Conservation (phyloP, 2,329 filamentous ascomycete species). For the Sarocladium strictum region DNA sequence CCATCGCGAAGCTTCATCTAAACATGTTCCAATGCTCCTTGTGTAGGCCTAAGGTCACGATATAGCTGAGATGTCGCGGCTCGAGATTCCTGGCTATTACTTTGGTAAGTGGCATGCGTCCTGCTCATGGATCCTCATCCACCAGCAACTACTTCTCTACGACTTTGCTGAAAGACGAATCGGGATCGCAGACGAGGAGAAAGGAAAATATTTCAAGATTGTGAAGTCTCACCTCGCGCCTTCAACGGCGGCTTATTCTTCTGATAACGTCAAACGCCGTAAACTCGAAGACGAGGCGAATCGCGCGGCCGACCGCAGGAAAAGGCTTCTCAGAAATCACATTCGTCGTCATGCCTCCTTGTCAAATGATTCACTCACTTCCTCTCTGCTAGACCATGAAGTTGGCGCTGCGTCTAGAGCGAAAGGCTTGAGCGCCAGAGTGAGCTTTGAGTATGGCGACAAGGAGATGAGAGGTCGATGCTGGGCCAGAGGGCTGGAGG, state of each 20-base stretch:
- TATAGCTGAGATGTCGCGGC: slow-evolving; percentile 11
- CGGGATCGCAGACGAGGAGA: slow-evolving; percentile 40
- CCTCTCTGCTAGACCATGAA: slow-evolving; percentile 23
- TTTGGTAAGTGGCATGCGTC: slow-evolving; percentile 38
- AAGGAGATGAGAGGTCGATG: slow-evolving; percentile 23
- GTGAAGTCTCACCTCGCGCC: slow-evolving; percentile 48
- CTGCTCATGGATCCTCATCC: no score
- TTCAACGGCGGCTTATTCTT: slow-evolving; percentile 45
- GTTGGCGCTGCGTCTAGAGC: slow-evolving; percentile 10
- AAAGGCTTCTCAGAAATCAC: slow-evolving; percentile 27
- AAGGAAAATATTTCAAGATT: slow-evolving; percentile 64
- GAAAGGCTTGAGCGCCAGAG: slow-evolving; percentile 10
- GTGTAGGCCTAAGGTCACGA: no score
- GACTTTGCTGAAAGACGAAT: not conserved
- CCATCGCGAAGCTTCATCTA: not conserved
- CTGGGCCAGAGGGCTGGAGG: slow-evolving; percentile 33
- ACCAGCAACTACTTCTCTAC: not conserved
- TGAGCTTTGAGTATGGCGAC: slow-evolving; percentile 16
- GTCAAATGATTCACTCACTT: slow-evolving; percentile 25
- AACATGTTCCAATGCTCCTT: not conserved
- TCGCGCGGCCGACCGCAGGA: slow-evolving; percentile 19
- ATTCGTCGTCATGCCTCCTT: slow-evolving; percentile 30
- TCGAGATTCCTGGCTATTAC: slow-evolving; percentile 47
- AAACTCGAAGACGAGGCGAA: slow-evolving; percentile 35
- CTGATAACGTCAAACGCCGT: slow-evolving; percentile 52